Evolutionary conservation across 148 eudicot species (phyloP), one percentile per base, ranked within the genome.

Genomic region (Suaeda aralocaspica): DNA sequence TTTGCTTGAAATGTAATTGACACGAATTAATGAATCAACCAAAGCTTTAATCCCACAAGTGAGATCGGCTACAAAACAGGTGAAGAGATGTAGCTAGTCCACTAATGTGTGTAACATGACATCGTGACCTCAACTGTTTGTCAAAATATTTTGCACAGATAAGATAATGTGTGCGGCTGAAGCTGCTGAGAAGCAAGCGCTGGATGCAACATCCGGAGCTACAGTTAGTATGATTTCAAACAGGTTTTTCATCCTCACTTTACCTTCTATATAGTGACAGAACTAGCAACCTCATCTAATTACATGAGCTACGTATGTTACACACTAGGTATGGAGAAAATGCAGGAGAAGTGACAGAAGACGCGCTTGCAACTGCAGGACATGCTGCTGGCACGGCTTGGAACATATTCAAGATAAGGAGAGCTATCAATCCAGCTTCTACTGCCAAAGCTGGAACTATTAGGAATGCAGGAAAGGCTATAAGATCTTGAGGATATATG

Each of bases 341-440:
- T 66, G 96, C 98, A 46, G 96, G 98, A 59, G 89, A 85, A 75
- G 90, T 88, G 15, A 90, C 98, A 11, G 90, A 72, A 52, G 86
- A 92, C 59, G 98, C 69, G 45, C 81, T 92, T 15, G 96, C 96
- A 36, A 83, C 96, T 0, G 98, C 89, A 65, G 96, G 98, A 65
- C 94, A 92, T 72, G 72, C 75, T 68, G 94, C 84, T 36, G 88
- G 96, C 24, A 77, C 92, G 0, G 96, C 89, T 59, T 92, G 98
- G 96, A 92, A 92, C 77, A 82, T 92, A 16, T 67, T 88, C 49
- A 92, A 88, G 82, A 83, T 92, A 0, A 69, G 98, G 62, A 90
- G 85, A 69, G 85, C 98, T 77, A 74, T 92, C 8, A 92, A 85
- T 76, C 97, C 97, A 4, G 83, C 91, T 6, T 61, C 89, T 2